Base-by-base conservation (phyloP, 306 rosid genomes). In the Chamaecrista fasciculata region DNA sequence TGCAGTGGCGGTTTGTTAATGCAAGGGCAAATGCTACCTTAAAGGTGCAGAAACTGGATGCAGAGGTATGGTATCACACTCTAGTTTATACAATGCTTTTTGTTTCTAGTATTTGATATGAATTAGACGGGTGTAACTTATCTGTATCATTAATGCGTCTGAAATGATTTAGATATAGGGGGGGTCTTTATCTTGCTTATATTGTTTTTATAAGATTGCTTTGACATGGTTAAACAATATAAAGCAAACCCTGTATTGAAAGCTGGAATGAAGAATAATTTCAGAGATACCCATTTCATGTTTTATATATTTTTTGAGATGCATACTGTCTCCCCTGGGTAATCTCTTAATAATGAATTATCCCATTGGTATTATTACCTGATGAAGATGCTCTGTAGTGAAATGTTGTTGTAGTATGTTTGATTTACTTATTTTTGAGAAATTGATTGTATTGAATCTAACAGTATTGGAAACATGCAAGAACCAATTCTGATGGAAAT, bases 1-100 rank as follows among this genome's bases (percentile, higher is more conserved):
- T 84, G 76, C 99, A 95, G 74, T 95, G 95, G 99, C 91, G 97
- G 82, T 91, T 89, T 73, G 95, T 91, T 44, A 95, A 95, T 87
- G 97, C 97, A 15, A 86, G 95, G 82, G 88, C 96, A 33, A 95
- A 91, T 82, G 89, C 95, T 69, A 78, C 97, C 16, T 89, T 81
- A 67, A 85, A 87, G 99, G 83, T 86, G 79, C 99, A 89, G 81
- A 86, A 72, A 74, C 82, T 80, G 69, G 84, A 78, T 78, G 93
- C 96, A 26, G 97, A 95, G 99, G 99, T 95, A 95, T 62, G 79
- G n/a, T 66, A 36, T 19, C 70, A 67, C 18, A 4, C 68, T 15
- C 19, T 19, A 40, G 40, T 80, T 40, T 37, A 24, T 28, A 46
- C 20, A 20, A 24, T 58, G 33, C 24, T 24, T 57, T 57, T 36